Evolutionary conservation across 2,329 filamentous ascomycete genomes (phyloP), one percentile per base, ranked within the genome.

Genomic region (Eutypa lata): DNA sequence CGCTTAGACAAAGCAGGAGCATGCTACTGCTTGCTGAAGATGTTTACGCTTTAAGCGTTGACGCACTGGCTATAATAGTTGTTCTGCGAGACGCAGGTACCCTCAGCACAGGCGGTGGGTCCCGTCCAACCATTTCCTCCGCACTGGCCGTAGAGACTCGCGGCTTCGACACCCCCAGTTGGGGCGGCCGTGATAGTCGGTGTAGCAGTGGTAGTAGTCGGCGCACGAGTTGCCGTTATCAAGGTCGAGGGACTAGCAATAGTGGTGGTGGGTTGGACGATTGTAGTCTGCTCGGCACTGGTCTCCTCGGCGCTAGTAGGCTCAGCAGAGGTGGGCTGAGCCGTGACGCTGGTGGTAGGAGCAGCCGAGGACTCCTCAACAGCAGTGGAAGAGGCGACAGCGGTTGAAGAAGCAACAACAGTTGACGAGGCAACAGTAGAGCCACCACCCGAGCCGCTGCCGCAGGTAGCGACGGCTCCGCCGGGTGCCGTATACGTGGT

Each of bases 61-160:
- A 65, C 58, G 44, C 76, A 78, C 68, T 79, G 76, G 26, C 61
- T 72, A 68, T 78, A 79, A 61, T 72, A 79, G 10, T 68, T 61
- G 66, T 78, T 78, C 51, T 60, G 61, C 24, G 62, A 59, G 33
- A 64, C 64, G 65, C 76, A 79, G 8, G 64, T 65, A 28, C 75
- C 75, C 26, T 64, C 53, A 6, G 65, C 69, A 50, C 76, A 79
- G 11, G 55, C 49, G 3, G 68, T 73, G 5, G 71, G 47, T 18
- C 76, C 76, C 1, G 61, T 70, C 59, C 63, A 77, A 48, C 67
- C 68, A 13, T 63, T 61, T 18, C 76, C 76, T 59, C 76, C 76
- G 58, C 76, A 78, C 64, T 76, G 75, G 3, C 66, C 69, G 54
- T 68, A 77, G 3, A 65, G 50, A 33, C 53, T 57, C 53, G 60